Conservation (phyloP, 257 asterid species). For the Solanum sitiens region DNA sequence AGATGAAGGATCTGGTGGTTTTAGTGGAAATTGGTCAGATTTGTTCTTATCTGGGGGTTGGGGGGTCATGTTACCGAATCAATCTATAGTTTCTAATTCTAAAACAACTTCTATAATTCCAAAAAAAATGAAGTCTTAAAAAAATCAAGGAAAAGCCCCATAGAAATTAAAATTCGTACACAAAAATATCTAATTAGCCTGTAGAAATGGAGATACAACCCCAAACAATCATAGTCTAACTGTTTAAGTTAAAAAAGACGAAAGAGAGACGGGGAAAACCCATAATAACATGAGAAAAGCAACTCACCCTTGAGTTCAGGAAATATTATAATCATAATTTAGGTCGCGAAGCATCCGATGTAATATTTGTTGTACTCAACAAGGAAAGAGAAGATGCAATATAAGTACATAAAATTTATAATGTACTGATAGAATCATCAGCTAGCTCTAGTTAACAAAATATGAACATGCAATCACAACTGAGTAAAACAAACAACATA, state of each 20-base stretch:
- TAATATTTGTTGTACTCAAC: not conserved
- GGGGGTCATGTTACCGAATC: no score
- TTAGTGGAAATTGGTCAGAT: no score
- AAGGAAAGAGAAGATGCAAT: not conserved
- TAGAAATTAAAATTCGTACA: no score
- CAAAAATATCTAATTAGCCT: not conserved
- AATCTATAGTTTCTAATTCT: no score
- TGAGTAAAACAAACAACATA: not conserved
- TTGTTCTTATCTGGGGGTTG: no score
- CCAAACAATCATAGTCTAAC: not conserved
- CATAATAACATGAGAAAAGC: not conserved
- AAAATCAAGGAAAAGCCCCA: not conserved
- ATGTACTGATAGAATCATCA: not conserved
- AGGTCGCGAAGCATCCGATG: not conserved
- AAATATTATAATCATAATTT: not conserved
- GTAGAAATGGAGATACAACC: not conserved
- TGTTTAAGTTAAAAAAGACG: not conserved
- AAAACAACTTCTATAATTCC: not conserved
- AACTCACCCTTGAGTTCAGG: not conserved
- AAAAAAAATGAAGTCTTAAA: not conserved
- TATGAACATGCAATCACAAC: not conserved
- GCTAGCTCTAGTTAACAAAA: no score
- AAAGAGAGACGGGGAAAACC: not conserved
- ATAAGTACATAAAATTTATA: no score
- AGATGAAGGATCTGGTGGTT: no score